Evolutionary conservation across 805 yeast genomes (phyloP).

Genomic region (Pichia nakasei): DNA sequence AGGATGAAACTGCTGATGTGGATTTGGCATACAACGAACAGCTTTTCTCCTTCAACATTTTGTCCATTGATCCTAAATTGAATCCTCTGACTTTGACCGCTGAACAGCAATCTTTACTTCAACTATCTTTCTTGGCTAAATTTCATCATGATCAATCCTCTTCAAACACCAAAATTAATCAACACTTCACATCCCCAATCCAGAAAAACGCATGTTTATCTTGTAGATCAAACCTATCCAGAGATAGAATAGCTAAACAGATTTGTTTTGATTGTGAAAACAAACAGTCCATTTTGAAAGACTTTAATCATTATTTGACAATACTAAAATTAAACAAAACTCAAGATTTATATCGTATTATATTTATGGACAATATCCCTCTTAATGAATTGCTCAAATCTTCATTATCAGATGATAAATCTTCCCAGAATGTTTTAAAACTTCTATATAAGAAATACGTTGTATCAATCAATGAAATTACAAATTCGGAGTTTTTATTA

Average conservation of each 20-base stretch:
- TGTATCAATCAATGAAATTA: conserved; percentile 22
- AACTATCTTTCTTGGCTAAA: conserved; percentile 14
- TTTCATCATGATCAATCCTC: conserved; percentile 17
- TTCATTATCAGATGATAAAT: conserved; percentile 14
- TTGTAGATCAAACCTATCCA: conserved; percentile 8
- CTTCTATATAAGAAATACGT: conserved; percentile 23
- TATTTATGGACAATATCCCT: conserved; percentile 16
- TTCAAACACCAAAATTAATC: conserved; percentile 4
- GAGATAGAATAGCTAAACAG: conserved; percentile 11
- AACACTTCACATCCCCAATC: conserved; percentile 10
- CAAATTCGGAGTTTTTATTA: conserved; percentile 24
- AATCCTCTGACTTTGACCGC: conserved; percentile 15
- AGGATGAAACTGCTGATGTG: conserved; percentile 9
- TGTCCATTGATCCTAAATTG: conserved; percentile 18
- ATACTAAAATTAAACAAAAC: conserved; percentile 19
- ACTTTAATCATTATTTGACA: conserved; percentile 19
- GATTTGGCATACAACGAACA: conserved; percentile 14
- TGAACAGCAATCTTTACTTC: conserved; percentile 17
- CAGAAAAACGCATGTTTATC: conserved; percentile 12
- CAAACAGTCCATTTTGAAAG: conserved; percentile 18
- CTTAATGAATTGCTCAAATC: conserved; percentile 17
- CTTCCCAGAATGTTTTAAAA: conserved; percentile 17
- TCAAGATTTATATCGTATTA: conserved; percentile 19
- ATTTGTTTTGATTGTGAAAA: conserved; percentile 20
- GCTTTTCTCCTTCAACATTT: conserved; percentile 14